Conservation (phyloP, 768 basidiomycete genomes). For the Hirschioporus abietinus region DNA sequence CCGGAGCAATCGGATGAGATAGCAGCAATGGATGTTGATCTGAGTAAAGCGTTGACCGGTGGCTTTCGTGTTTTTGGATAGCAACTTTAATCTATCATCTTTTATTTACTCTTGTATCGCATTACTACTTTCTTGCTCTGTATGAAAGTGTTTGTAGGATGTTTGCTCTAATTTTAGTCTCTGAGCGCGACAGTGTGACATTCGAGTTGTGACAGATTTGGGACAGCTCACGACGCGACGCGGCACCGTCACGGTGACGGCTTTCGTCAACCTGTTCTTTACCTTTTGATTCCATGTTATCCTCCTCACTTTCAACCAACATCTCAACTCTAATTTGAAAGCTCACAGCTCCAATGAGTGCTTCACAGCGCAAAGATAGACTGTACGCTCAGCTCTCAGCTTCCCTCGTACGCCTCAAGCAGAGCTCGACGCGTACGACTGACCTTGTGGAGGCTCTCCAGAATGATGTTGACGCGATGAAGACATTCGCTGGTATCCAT, state of each 20-base stretch:
- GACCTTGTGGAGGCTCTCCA: conserved; percentile 74
- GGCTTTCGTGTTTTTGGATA: conserved; percentile 3
- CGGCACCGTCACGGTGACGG: too few relatives aligned
- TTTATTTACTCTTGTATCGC: background rate
- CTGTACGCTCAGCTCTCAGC: conserved; percentile 74
- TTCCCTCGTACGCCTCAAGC: conserved; percentile 61
- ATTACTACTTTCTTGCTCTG: background rate
- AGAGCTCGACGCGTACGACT: conserved; percentile 66
- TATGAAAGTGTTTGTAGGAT: background rate
- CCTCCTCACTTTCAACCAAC: too few relatives aligned
- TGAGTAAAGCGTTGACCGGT: background rate
- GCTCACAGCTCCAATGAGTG: conserved; percentile 40
- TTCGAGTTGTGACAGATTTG: background rate
- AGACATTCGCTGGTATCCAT: conserved; percentile 70
- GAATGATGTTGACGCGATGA: conserved; percentile 73
- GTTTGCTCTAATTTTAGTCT: background rate
- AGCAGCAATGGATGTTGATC: background rate
- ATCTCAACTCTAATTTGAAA: background rate
- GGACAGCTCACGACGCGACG: background rate
- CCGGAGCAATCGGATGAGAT: background rate
- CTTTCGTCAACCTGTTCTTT: too few relatives aligned
- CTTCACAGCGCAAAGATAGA: conserved; percentile 74
- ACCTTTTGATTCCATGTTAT: too few relatives aligned
- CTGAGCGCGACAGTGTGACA: background rate
- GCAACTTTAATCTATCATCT: too few relatives aligned